Conservation (phyloP, 2,329 filamentous ascomycete species). For the Colletotrichum australisinense region DNA sequence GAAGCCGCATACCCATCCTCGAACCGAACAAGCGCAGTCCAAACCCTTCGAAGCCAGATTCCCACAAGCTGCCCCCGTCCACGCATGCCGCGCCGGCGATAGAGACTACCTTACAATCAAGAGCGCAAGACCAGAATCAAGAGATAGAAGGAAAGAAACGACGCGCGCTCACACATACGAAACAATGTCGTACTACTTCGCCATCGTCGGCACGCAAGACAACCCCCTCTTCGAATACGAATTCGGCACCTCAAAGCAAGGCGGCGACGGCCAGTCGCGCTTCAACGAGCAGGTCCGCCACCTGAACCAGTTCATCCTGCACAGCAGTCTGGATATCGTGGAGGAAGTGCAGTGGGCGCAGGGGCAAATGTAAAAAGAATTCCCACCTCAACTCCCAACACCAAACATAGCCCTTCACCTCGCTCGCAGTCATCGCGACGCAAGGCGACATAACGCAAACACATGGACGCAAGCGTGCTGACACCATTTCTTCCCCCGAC, state of each 20-base stretch:
- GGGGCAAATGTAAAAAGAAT: conserved; percentile 78
- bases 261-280: conserved; percentile 90
- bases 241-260: conserved; percentile 95
- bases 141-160: neutral
- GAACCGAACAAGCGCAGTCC: neutral
- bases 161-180: conserved; percentile 35
- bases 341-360: conserved; percentile 96
- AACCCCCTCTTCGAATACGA: conserved; percentile 97
- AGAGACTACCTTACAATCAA: too few relatives aligned
- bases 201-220: conserved; percentile 94
- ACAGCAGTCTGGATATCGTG: conserved; percentile 92
- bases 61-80: too few relatives aligned
- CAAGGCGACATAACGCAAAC: too few relatives aligned
- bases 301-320: conserved; percentile 97
- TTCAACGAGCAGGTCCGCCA: conserved; percentile 91
- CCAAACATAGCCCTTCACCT: too few relatives aligned
- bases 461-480: neutral
- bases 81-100: neutral
- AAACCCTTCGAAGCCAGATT: neutral
- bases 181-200: conserved; percentile 97
- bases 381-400: neutral
- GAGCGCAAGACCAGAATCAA: neutral
- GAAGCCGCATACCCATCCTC: too few relatives aligned
- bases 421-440: too few relatives aligned
- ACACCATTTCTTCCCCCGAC: neutral